Evolutionary conservation across 2,329 filamentous ascomycete genomes (phyloP), one percentile per base, ranked within the genome.

Genomic region (Hypoxylon sp.): DNA sequence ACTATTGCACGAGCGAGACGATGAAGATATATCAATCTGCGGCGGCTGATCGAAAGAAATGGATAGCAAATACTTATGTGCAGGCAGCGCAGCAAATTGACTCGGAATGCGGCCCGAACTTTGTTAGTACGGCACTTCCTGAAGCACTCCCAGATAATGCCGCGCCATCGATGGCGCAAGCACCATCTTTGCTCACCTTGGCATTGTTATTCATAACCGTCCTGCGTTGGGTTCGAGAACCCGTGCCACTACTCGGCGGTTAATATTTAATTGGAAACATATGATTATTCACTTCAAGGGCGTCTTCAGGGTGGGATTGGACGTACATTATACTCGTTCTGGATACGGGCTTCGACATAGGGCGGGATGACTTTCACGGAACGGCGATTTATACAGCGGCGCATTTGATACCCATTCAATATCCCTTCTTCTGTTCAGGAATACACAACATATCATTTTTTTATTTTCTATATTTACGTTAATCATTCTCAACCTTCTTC

Each of bases 1-100:
- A 88, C 73, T 82, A 82, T 44, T 98, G 96, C 78, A 84, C 96
- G 47, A 85, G 90, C 75, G 84, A 92, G 67, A 95, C 92, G 3
- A 97, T 98, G 93, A 85, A 85, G 27, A 87, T 97, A 17, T 98
- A 92, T 79, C 89, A 92, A 58, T 80, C 87, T 0, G 91, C 91
- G 31, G 89, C 92, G 0, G 84, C 86, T 13, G 88, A 94, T 73
- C 83, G 87, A 37, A 86, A 83, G 2, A 89, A 92, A 72, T 87
- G 89, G 6, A 86, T 98, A 51, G 87, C 87, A 27, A 79, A 83
- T 15, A 92, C 90, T 0, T 98, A 98, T 77, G 80, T 85, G 5
- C 75, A 82, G 8, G 93, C 94, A 0, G 94, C 95, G 0, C 80
- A 86, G 68, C 87, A 91, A 74, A 86, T 98, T 56, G 92, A 97